These are phyloP conservation scores for Corchorus olitorius DNA, from an alignment of 345 rosid species.

Conservation along the genomic window DNA sequence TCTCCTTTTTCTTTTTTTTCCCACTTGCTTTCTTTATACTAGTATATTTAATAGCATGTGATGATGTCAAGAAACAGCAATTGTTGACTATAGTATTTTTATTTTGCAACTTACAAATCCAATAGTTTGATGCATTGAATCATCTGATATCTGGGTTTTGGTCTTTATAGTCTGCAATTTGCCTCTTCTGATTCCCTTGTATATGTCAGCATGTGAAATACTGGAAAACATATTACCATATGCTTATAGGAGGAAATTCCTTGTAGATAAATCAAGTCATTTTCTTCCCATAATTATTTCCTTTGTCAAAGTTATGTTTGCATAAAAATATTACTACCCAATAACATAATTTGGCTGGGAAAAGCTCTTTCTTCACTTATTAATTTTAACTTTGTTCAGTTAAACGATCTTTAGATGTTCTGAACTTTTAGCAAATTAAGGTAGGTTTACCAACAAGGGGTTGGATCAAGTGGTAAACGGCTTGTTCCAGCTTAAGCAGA, in stretches of 20 bases:
- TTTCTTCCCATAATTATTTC: too few relatives aligned
- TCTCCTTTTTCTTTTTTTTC: background rate
- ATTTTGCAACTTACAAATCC: too few relatives aligned
- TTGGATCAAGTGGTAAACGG: too few relatives aligned
- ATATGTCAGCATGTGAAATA: background rate
- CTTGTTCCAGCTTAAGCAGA: too few relatives aligned
- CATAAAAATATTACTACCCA: background rate
- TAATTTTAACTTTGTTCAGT: too few relatives aligned
- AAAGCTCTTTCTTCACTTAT: too few relatives aligned
- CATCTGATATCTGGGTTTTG: background rate
- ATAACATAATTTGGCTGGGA: background rate
- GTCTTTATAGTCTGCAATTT: background rate
- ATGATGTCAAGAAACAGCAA: background rate
- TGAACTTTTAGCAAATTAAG: too few relatives aligned
- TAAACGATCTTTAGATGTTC: too few relatives aligned
- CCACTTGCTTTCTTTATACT: background rate
- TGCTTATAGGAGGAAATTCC: too few relatives aligned
- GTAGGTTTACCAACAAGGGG: too few relatives aligned
- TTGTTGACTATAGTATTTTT: background rate
- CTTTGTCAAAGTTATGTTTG: background rate
- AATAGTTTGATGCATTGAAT: background rate
- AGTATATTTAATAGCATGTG: too few relatives aligned
- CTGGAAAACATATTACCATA: background rate
- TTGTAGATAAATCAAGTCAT: too few relatives aligned
- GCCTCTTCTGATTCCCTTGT: background rate